phyloP scores from a whole-genome alignment of 495 filamentous ascomycete species.

The Articulospora tetracladia region DNA sequence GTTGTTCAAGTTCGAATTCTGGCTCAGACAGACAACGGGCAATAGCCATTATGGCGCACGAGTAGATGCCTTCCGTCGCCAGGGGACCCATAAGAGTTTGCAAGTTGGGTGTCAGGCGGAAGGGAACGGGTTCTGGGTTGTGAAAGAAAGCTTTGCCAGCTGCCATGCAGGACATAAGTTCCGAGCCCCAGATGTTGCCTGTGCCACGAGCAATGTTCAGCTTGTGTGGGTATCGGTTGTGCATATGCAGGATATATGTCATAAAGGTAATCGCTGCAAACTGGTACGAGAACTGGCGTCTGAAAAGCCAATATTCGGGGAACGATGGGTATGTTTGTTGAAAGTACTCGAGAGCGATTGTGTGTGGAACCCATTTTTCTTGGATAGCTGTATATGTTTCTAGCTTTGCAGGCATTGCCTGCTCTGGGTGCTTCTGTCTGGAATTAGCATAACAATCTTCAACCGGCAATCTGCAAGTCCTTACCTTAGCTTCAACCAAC shows the following conservation, averaged over 20 bases:
- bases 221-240: constrained; percentile 90
- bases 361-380: constrained; percentile 81
- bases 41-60: constrained; percentile 88
- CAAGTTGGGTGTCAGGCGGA: constrained; percentile 94
- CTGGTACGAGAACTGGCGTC: constrained; percentile 92
- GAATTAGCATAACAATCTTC: constrained; percentile 13
- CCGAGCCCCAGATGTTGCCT: constrained; percentile 94
- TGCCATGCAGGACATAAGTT: constrained; percentile 83
- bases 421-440: constrained; percentile 57
- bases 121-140: constrained; percentile 90
- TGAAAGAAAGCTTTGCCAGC: constrained; percentile 80
- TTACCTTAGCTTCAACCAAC: constrained; percentile 60
- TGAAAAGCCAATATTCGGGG: constrained; percentile 96
- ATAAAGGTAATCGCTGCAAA: constrained; percentile 96
- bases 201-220: constrained; percentile 83
- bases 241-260: constrained; percentile 97
- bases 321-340: constrained; percentile 83
- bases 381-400: constrained; percentile 91
- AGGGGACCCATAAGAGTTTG: constrained; percentile 94
- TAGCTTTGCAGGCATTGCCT: constrained; percentile 62
- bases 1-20: constrained; percentile 84
- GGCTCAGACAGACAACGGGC: constrained; percentile 93
- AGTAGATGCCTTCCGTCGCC: constrained; percentile 92
- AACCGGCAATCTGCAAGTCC: neutral
- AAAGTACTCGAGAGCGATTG: constrained; percentile 83